Evolutionary conservation across 208 protist species (phyloP), one percentile per base, ranked within the genome.

Genomic region (Blechomonas ayalai): DNA sequence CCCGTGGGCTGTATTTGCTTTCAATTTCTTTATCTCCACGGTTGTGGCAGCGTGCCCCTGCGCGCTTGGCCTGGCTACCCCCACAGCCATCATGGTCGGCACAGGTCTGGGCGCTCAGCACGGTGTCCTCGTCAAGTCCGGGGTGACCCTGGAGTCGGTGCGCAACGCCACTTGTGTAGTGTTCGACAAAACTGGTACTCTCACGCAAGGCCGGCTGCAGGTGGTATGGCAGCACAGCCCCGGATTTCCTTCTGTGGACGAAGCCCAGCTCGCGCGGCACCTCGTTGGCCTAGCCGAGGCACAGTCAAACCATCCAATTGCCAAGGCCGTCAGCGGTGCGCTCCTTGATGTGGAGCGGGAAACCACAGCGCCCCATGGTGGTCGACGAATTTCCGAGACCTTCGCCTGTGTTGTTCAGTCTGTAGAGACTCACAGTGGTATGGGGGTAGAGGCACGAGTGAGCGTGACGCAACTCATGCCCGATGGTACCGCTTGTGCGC

Each of bases 141-240:
- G 95, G 15, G 51, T 46, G 5, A 64, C 72, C 16, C 77, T 99
- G 13, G 96, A 99, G 54, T 56, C 28, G 6, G 73, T 90, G 42
- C 70, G 85, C 25, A 42, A 69, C 26, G 57, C 86, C 0, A 76
- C 53, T 20, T 87, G 78, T 22, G 68, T 98, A 2, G 61, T 96
- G 18, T 96, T 99, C 28, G 97, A 98, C 68, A 99, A 99, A 70
- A 99, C 97, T 0, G 97, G 97, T n/a, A 98, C 97, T 1, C 72
- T 99, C n/a, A 98, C 97, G 3, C 64, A 57, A 4, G 97, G 96
- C 9, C 73, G 71, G 39, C 83, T 96, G 15, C 38, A 55, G n/a
- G 84, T 97, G 18, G 70, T 82, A 16, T 58, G 38, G 10, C 18
- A 46, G 18, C 36, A 36, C 28, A 35, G 27, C n/a, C 38, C 32